These are phyloP conservation scores for Bacidia gigantensis DNA, from an alignment of 495 filamentous ascomycete genomes.

Conservation along the genomic window DNA sequence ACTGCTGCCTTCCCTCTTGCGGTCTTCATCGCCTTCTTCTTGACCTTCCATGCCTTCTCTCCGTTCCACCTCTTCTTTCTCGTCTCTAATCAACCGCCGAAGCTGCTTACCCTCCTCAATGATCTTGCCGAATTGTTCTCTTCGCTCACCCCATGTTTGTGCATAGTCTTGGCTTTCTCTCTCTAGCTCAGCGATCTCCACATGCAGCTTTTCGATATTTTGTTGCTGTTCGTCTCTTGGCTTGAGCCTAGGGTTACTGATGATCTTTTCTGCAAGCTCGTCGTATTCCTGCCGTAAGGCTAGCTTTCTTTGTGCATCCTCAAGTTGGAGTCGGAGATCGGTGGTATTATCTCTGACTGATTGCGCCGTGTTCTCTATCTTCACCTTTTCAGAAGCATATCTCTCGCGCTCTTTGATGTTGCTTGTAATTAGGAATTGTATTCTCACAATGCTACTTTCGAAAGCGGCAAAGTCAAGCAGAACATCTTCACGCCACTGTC, in stretches of 20 bases:
- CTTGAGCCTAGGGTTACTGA: conserved; percentile 60
- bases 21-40: conserved; percentile 60
- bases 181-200: conserved; percentile 79
- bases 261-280: conserved; percentile 73
- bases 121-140: conserved; percentile 80
- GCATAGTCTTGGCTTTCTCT: conserved; percentile 71
- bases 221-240: conserved; percentile 70
- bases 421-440: conserved; percentile 73
- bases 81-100: conserved; percentile 74
- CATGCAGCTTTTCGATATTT: conserved; percentile 64
- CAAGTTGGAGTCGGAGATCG: conserved; percentile 55
- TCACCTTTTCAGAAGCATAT: conserved; percentile 66
- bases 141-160: conserved; percentile 69
- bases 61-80: conserved; percentile 76
- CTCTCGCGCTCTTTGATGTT: conserved; percentile 75
- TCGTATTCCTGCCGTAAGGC: conserved; percentile 76
- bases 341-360: conserved; percentile 63
- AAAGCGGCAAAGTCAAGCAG: conserved; percentile 83
- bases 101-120: conserved; percentile 83
- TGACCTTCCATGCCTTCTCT: conserved; percentile 63
- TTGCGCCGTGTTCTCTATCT: conserved; percentile 62
- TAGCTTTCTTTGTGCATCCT: conserved; percentile 60
- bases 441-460: conserved; percentile 71
- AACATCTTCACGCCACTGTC: conserved; percentile 63
- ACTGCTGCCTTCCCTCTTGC: conserved; percentile 30